These are phyloP conservation scores for Neurospora tetrasperma DNA, from an alignment of 495 filamentous ascomycete genomes.

Conservation along the genomic window DNA sequence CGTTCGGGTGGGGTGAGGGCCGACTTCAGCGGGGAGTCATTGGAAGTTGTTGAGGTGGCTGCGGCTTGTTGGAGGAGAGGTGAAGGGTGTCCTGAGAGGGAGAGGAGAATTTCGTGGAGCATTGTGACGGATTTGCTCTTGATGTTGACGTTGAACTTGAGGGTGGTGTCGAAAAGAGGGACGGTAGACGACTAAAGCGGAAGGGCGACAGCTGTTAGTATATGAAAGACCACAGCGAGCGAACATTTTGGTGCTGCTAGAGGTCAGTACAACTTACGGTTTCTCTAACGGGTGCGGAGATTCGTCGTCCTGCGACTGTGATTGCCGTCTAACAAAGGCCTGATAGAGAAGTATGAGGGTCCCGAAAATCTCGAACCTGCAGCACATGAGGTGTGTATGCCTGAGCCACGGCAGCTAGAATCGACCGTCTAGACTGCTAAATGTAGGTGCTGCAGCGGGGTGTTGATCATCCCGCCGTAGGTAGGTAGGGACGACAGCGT, in stretches of 20 bases:
- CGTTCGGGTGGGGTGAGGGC: constrained; percentile 66
- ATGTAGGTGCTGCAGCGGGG: neutral
- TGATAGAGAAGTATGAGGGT: constrained; percentile 37
- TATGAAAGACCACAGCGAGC: neutral
- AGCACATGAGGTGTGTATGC: constrained; percentile 20
- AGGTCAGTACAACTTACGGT: neutral
- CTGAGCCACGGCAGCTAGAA: neutral
- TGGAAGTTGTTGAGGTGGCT: constrained; percentile 21
- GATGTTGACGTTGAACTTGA: constrained; percentile 3
- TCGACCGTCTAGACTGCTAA: neutral
- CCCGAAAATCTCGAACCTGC: constrained; percentile 41
- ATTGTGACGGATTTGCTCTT: constrained; percentile 36
- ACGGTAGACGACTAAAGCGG: neutral
- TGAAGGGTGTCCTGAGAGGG: constrained; percentile 86
- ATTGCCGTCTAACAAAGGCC: constrained; percentile 16
- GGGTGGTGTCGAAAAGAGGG: neutral
- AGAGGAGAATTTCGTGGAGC: constrained; percentile 95
- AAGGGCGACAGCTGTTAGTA: neutral
- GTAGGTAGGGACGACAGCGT: neutral
- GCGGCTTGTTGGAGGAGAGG: constrained; percentile 54
- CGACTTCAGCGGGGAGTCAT: constrained; percentile 25
- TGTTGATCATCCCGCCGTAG: neutral
- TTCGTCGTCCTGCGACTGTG: constrained; percentile 16
- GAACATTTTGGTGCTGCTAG: neutral
- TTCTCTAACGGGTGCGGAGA: neutral